A percentile compares a stretch with the other conserved stretches of the same genome.
These are phyloP conservation scores for Cyberlindnera japonica DNA, from an alignment of 805 yeast species.

Conservation along the genomic window DNA sequence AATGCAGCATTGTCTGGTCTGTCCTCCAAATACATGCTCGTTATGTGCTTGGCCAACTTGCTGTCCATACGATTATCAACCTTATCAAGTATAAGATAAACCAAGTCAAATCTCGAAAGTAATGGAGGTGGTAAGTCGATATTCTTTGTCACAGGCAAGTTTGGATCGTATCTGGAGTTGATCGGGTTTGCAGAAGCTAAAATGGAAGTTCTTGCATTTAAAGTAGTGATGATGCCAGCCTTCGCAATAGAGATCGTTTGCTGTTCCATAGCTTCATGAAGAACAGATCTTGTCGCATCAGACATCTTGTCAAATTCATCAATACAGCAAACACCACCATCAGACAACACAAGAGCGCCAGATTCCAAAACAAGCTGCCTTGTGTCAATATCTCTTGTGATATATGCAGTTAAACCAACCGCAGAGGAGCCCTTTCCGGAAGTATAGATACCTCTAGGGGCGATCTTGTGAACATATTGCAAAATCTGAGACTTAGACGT, in stretches of 20 bases:
- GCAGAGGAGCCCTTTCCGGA: slow-evolving; percentile 99
- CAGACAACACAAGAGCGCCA: slow-evolving; percentile 94
- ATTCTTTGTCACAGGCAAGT: slow-evolving; percentile 88
- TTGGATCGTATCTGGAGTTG: slow-evolving; percentile 92
- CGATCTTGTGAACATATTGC: slow-evolving; percentile 94
- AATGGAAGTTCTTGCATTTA: slow-evolving; percentile 94
- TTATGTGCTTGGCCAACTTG: slow-evolving; percentile 83
- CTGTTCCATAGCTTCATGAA: slow-evolving; percentile 99
- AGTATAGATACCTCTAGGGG: slow-evolving; percentile 97
- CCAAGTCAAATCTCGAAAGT: slow-evolving; percentile 91
- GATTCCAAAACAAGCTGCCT: slow-evolving; percentile 89
- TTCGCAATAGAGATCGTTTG: slow-evolving; percentile 97
- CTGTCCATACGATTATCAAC: slow-evolving; percentile 86
- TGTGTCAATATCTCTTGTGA: slow-evolving; percentile 91
- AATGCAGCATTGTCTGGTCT: slow-evolving; percentile 66
- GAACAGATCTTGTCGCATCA: slow-evolving; percentile 87
- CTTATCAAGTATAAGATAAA: slow-evolving; percentile 85
- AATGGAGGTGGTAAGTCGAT: slow-evolving; percentile 97
- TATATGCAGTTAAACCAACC: slow-evolving; percentile 96
- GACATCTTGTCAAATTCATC: slow-evolving; percentile 99
- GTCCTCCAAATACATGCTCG: slow-evolving; percentile 89
- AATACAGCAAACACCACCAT: slow-evolving; percentile 98
- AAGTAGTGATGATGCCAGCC: slow-evolving; percentile 96
- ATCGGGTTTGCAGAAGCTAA: slow-evolving; percentile 97
- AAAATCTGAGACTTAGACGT: slow-evolving; percentile 93